Evolutionary conservation across 2,329 filamentous ascomycete species (phyloP), one percentile per base, ranked within the genome.

Genomic region (Aspergillus fructus): DNA sequence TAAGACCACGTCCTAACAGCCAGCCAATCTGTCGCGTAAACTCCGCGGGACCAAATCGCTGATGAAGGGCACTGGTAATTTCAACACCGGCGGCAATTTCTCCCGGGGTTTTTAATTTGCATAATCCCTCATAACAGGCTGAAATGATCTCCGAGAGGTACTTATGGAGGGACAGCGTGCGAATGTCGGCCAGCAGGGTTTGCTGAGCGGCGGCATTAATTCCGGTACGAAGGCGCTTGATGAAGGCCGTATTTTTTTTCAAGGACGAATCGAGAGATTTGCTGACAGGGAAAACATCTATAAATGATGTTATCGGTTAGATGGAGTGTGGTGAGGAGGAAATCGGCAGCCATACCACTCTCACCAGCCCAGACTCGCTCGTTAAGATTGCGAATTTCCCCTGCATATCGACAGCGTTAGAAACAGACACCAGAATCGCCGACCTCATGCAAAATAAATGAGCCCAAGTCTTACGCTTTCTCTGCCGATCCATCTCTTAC

Each of bases 201-300:
- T 85, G 81, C 54, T 93, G 86, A 55, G 89, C 90, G 56, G 91
- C 82, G 49, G 90, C 79, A 62, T 89, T 93, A 62, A 97, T 88
- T 59, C 91, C 90, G 58, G 93, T 97, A 66, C 93, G 90, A 55
- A 97, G 83, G 69, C 93, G 91, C 78, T 96, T 97, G 72, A 97
- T 97, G 75, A 97, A 97, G 64, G 93, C 92, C 4, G 93, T 97
- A 69, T 97, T 97, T 81, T 97, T 97, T 79, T 96, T 97, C 74
- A 97, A 83, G 51, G 93, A 94, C 52, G 93, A 96, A 76, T 97
- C 93, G 70, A 97, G 88, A 30, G 90, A 89, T 70, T 85, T 84
- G 74, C 85, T 87, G 66, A 94, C 87, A 53, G 85, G 77, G 70
- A 96, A 91, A 61, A 96, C 79, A 79, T 90, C 92, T 96, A 64